Evolutionary conservation across 352 stramenopile species (phyloP).

Genomic region (Globisporangium spiculum): DNA sequence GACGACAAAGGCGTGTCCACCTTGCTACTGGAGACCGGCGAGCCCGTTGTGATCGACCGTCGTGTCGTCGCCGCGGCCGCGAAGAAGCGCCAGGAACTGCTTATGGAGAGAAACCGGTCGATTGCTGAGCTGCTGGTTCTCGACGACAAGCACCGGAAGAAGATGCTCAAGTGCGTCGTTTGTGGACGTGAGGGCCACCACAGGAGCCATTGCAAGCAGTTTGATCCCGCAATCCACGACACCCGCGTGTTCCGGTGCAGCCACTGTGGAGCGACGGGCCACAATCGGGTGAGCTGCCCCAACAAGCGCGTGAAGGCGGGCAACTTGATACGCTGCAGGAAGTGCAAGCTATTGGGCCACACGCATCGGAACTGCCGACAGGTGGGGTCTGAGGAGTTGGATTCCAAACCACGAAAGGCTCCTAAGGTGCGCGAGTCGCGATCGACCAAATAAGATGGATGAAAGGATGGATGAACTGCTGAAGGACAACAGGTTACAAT

Average conservation of each 20-base stretch:
- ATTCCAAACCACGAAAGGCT: no score
- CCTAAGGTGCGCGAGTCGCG: no score
- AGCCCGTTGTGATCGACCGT: background rate
- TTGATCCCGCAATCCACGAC: background rate
- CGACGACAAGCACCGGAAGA: background rate
- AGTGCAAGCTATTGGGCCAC: constrained; percentile 14
- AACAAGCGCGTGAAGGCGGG: background rate
- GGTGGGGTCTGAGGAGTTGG: no score
- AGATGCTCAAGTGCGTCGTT: background rate
- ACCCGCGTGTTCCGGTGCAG: background rate
- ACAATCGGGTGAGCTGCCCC: constrained; percentile 1
- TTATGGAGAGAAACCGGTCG: background rate
- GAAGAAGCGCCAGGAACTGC: background rate
- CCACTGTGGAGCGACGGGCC: background rate
- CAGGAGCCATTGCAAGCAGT: background rate
- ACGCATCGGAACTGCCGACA: background rate
- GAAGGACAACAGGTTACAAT: no score
- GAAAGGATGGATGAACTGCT: no score
- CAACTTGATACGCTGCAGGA: constrained; percentile 6
- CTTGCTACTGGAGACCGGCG: constrained; percentile 14
- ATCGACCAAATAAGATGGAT: no score
- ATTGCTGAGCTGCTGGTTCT: background rate
- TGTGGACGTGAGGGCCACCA: background rate
- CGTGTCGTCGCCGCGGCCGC: background rate
- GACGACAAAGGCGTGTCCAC: background rate